Base-by-base conservation (phyloP, 305 asterid genomes). In the Fraxinus greggii region DNA sequence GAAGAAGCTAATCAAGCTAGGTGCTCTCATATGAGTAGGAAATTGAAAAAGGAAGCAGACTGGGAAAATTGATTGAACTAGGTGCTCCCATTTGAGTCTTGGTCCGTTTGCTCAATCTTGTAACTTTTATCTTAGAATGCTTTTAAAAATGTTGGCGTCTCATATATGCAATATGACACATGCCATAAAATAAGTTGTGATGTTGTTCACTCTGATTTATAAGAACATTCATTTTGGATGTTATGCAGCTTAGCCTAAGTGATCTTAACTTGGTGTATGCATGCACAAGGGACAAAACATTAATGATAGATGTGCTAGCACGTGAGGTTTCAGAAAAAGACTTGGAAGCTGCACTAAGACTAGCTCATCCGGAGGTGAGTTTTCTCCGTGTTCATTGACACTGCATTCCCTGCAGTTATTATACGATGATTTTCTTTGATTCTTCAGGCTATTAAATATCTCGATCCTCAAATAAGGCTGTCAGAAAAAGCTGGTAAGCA, bases 221-320 rank as follows among this genome's bases (percentile, higher is more conserved):
- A 17, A 48, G 35, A 69, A 31, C 73, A 40, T 76, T 76, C 82
- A 28, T 87, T 28, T 24, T 83, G 88, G 78, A 79, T 90, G 83
- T 85, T 63, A 31, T 85, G 90, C 97, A 97, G 98, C 98, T 97
- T 81, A 87, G 87, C 80, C 69, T 91, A 85, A 93, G 99, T 72
- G 99, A 97, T 88, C 98, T 97, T 79, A 94, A 93, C 91, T 89
- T 97, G 90, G 93, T 97, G 80, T 97, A 97, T 90, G 99, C 99
- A 35, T 97, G 99, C 90, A 94, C 98, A 76, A 93, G 82, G 90
- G 98, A 97, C 88, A 97, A 97, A 88, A 97, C 99, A 56, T 85
- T 97, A 91, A 97, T 97, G 99, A 94, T 97, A 73, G 99, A 97
- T 82, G 98, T 93, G 79, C 98, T 94, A 84, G 93, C 97, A 28